These are phyloP conservation scores for Cercospora citrullina DNA, from an alignment of 2,329 filamentous ascomycete genomes.

Conservation along the genomic window DNA sequence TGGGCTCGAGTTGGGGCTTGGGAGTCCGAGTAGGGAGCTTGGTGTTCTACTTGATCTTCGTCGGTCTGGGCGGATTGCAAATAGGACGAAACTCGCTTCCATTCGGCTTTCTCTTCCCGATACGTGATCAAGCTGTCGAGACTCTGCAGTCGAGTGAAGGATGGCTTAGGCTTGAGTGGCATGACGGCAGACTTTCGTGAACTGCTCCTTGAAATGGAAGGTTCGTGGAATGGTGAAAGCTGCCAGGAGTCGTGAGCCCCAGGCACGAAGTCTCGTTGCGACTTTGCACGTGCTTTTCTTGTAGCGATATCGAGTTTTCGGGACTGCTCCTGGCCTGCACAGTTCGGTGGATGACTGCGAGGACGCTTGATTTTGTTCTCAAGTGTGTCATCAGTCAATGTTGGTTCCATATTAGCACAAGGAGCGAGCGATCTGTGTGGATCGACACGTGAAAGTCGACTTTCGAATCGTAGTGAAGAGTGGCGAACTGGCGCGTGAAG, in stretches of 20 bases:
- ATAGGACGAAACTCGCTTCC: conserved; percentile 31
- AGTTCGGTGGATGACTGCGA: conserved; percentile 21
- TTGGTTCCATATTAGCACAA: conserved; percentile 18
- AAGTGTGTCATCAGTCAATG: conserved; percentile 2
- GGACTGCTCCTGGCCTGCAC: conserved; percentile 15
- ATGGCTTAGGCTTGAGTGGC: conserved; percentile 30
- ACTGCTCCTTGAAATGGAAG: conserved; percentile 23
- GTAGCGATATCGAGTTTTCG: not conserved
- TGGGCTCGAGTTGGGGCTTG: conserved; percentile 13
- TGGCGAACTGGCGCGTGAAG: conserved; percentile 21
- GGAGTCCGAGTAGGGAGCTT: not conserved
- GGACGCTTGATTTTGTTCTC: conserved; percentile 15
- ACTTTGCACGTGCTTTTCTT: conserved; percentile 14
- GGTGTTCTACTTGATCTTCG: not conserved
- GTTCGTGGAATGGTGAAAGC: conserved; percentile 24
- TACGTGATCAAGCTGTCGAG: conserved; percentile 38
- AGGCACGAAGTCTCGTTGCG: conserved; percentile 13
- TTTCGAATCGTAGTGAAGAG: conserved; percentile 28
- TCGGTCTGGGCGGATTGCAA: conserved; percentile 21
- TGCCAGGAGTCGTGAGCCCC: conserved; percentile 23
- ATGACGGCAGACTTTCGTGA: conserved; percentile 22
- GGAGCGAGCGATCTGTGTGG: conserved; percentile 17
- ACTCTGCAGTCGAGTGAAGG: conserved; percentile 33
- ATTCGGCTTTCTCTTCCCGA: conserved; percentile 34
- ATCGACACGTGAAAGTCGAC: conserved; percentile 14